phyloP scores from a whole-genome alignment of 441 rosid species.

The Monsonia emarginata region DNA sequence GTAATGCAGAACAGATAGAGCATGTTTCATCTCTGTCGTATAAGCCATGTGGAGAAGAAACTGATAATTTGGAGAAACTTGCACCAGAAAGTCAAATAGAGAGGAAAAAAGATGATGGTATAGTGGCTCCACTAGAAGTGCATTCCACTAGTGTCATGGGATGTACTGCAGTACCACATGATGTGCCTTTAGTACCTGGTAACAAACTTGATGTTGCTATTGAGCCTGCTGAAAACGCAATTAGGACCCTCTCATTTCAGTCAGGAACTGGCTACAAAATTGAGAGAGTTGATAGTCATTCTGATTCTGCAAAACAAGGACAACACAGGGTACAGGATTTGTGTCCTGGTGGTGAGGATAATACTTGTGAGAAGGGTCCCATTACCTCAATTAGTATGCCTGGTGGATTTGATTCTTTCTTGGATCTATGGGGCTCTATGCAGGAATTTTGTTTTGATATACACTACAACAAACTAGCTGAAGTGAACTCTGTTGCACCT shows the following conservation, averaged over 20 bases:
- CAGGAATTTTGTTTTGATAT: constrained; percentile 73
- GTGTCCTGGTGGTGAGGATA: constrained; percentile 28
- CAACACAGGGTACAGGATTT: constrained; percentile 20
- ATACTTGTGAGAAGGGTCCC: constrained; percentile 59
- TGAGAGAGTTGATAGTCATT: constrained; percentile 17
- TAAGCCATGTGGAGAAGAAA: constrained; percentile 20
- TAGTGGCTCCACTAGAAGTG: constrained; percentile 32
- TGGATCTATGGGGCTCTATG: constrained; percentile 64
- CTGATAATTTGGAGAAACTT: constrained; percentile 26
- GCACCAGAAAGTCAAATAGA: constrained; percentile 27
- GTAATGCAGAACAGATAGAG: constrained; percentile 25
- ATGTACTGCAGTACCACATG: constrained; percentile 22
- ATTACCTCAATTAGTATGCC: constrained; percentile 44
- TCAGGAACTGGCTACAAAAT: constrained; percentile 23
- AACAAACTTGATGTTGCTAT: constrained; percentile 18
- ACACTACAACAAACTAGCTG: constrained; percentile 58
- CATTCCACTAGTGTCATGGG: constrained; percentile 19
- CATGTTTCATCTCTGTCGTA: constrained; percentile 25
- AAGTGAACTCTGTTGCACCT: constrained; percentile 31
- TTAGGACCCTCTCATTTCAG: constrained; percentile 17
- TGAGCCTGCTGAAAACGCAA: constrained; percentile 16
- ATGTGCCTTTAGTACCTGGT: constrained; percentile 22
- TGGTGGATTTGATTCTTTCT: constrained; percentile 85
- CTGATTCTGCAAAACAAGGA: constrained; percentile 20
- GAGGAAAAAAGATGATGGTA: constrained; percentile 25